These are phyloP conservation scores for Leccinum subgranulosum DNA, from an alignment of 768 basidiomycete genomes.

Conservation along the genomic window DNA sequence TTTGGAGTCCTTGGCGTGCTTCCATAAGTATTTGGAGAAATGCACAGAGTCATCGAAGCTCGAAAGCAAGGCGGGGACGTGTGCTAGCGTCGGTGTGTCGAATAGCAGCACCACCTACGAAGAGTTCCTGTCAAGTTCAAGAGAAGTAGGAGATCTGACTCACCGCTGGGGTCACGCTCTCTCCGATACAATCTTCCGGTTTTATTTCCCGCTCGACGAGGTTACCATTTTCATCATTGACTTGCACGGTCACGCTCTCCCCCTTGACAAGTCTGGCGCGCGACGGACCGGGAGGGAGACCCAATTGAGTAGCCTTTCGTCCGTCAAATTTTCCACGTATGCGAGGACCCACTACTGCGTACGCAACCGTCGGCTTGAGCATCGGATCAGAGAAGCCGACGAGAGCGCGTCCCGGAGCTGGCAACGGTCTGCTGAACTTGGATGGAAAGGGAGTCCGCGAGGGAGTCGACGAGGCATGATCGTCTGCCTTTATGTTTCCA, in stretches of 20 bases:
- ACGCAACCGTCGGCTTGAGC: constrained; percentile 42
- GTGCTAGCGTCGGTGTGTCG: constrained; percentile 62
- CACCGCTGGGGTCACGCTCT: constrained; percentile 49
- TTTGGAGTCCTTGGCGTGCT: constrained; percentile 36
- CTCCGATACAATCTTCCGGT: constrained; percentile 60
- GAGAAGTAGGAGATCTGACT: constrained; percentile 7
- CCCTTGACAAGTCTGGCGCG: constrained; percentile 66
- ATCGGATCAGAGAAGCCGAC: constrained; percentile 14
- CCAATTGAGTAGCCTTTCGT: constrained; percentile 57
- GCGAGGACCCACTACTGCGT: constrained; percentile 51
- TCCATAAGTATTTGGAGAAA: constrained; percentile 48
- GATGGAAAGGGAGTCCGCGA: constrained; percentile 15
- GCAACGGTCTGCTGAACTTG: constrained; percentile 18
- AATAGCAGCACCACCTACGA: constrained; percentile 61
- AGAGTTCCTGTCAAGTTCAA: background rate
- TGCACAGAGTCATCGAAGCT: constrained; percentile 46
- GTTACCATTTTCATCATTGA: constrained; percentile 43
- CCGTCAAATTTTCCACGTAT: constrained; percentile 72
- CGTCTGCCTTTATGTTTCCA: background rate
- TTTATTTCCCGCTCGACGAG: constrained; percentile 45
- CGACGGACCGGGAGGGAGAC: constrained; percentile 56
- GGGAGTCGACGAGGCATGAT: background rate
- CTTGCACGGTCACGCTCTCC: constrained; percentile 53
- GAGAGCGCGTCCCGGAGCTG: constrained; percentile 18
- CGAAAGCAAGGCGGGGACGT: constrained; percentile 51